A percentile compares a stretch with the other conserved stretches of the same genome.
Conservation (phyloP, 106 monocot genomes). For the Iris macrosiphon region DNA sequence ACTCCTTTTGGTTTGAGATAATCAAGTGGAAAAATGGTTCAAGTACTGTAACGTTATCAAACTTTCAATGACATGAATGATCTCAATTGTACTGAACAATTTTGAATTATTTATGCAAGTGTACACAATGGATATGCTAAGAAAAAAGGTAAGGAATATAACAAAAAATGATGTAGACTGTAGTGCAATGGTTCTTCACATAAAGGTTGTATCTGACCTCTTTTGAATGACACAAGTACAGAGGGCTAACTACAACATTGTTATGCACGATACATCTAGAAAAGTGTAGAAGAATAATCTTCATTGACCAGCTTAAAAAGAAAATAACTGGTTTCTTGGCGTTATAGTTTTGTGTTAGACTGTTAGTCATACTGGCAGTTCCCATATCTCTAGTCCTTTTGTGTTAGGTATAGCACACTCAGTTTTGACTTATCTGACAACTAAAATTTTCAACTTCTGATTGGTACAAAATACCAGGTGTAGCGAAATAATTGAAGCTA, state of each 20-base stretch:
- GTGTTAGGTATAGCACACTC: too few species aligned
- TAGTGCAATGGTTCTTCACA: too few species aligned
- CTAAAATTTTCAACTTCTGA: background rate
- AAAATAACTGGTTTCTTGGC: background rate
- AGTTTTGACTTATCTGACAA: too few species aligned
- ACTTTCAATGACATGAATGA: background rate
- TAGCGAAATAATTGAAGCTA: constrained; percentile 57
- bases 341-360: background rate
- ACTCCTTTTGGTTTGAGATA: background rate
- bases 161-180: constrained; percentile 1
- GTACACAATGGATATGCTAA: too few species aligned
- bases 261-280: too few species aligned
- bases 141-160: background rate
- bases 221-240: too few species aligned
- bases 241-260: too few species aligned
- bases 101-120: background rate
- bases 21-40: background rate
- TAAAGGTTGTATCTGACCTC: too few species aligned
- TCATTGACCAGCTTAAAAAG: too few species aligned
- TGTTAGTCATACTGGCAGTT: background rate
- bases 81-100: background rate
- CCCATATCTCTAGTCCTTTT: background rate
- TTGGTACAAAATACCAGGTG: constrained; percentile 23
- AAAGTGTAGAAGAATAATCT: too few species aligned
- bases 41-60: background rate